A percentile compares a stretch with the other conserved stretches of the same genome.
These are phyloP conservation scores for Hysterium pulicare DNA, from an alignment of 2,329 filamentous ascomycete species.

Conservation along the genomic window DNA sequence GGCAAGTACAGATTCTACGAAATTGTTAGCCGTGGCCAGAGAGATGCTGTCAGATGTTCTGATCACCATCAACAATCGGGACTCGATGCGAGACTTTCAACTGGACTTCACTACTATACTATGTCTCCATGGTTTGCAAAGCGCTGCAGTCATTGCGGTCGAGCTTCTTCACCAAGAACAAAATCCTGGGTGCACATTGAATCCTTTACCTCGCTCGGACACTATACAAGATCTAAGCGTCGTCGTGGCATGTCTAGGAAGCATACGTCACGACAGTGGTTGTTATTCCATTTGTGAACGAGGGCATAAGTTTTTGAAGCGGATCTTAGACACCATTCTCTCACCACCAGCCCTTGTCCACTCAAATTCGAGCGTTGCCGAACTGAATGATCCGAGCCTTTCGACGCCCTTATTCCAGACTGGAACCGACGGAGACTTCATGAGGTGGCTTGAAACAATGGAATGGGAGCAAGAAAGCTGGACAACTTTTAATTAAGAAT, in stretches of 20 bases:
- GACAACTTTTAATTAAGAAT: slow-evolving; percentile 23
- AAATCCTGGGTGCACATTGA: slow-evolving; percentile 21
- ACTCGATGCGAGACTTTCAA: slow-evolving; percentile 43
- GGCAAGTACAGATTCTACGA: slow-evolving; percentile 25
- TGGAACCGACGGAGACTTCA: slow-evolving; percentile 42
- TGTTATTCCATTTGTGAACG: slow-evolving; percentile 43
- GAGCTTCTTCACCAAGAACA: slow-evolving; percentile 45
- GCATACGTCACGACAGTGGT: slow-evolving; percentile 37
- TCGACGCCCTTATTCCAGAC: slow-evolving; percentile 32
- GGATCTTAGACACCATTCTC: slow-evolving; percentile 44
- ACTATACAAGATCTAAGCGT: slow-evolving; percentile 46
- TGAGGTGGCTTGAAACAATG: slow-evolving; percentile 44
- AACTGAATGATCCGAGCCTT: slow-evolving; percentile 25
- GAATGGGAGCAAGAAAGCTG: slow-evolving; percentile 40
- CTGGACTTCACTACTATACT: slow-evolving; percentile 40
- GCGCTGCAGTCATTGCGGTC: slow-evolving; percentile 41
- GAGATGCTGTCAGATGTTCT: slow-evolving; percentile 39
- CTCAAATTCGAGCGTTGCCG: slow-evolving; percentile 6
- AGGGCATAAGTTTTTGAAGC: slow-evolving; percentile 39
- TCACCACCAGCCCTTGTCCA: slow-evolving; percentile 3
- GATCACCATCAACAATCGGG: slow-evolving; percentile 35
- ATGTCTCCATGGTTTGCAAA: slow-evolving; percentile 39
- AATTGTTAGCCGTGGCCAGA: slow-evolving; percentile 36
- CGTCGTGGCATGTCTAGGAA: slow-evolving; percentile 42
- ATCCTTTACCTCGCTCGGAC: slow-evolving; percentile 41